Conservation (phyloP, 805 yeast species). For the Scheffersomyces lignosus region DNA sequence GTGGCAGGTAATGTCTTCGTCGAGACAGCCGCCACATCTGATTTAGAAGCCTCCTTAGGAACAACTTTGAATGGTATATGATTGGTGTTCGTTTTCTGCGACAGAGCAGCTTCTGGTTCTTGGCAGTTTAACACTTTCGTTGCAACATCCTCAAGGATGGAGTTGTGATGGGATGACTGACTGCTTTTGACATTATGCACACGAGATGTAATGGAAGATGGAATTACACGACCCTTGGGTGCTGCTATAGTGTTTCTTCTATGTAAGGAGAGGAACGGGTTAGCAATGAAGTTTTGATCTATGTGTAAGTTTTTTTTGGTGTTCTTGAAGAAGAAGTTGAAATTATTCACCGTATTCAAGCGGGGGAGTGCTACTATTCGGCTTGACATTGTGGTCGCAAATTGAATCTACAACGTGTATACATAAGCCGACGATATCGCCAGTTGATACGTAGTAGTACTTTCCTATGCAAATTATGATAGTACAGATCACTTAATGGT, state of each 20-base stretch:
- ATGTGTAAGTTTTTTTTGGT: conserved; percentile 27
- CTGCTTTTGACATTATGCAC: too few relatives aligned
- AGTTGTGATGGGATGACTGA: too few relatives aligned
- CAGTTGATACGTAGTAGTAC: too few relatives aligned
- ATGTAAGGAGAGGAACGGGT: conserved; percentile 19
- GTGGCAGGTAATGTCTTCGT: conserved; percentile 3
- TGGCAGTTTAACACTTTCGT: conserved; percentile 47
- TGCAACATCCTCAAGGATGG: conserved; percentile 40
- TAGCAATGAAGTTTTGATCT: conserved; percentile 36
- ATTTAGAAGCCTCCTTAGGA: conserved; percentile 25
- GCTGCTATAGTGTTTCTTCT: neutral
- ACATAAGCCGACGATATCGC: too few relatives aligned
- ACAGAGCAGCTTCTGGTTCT: conserved; percentile 28
- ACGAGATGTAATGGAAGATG: neutral
- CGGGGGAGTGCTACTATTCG: conserved; percentile 16
- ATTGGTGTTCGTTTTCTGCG: conserved; percentile 14
- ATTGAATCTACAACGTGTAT: too few relatives aligned
- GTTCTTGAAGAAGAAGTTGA: conserved; percentile 39
- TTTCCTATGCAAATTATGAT: too few relatives aligned
- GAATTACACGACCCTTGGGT: neutral
- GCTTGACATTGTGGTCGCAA: conserved; percentile 17
- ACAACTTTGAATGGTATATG: conserved; percentile 61
- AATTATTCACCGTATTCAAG: conserved; percentile 15
- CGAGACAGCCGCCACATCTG: neutral
- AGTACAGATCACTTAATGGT: too few relatives aligned